A percentile compares a stretch with the other conserved stretches of the same genome.
These are phyloP conservation scores for Excoecaria cochinchinensis DNA, from an alignment of 345 rosid species.

Conservation along the genomic window DNA sequence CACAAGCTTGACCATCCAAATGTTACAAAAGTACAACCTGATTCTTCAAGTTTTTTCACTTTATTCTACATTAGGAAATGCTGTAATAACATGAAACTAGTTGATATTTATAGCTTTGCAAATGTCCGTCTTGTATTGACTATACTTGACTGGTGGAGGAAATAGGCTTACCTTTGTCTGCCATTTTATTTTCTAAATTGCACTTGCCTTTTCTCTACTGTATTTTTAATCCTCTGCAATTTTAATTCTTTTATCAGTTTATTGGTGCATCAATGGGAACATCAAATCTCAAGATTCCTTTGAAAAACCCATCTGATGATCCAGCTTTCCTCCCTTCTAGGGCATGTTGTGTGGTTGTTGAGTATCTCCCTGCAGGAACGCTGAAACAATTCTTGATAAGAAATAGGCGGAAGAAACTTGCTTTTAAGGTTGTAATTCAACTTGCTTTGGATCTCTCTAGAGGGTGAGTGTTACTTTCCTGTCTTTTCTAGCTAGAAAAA, in stretches of 20 bases:
- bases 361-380: slow-evolving; percentile 81
- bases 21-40: slow-evolving; percentile 66
- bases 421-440: slow-evolving; percentile 66
- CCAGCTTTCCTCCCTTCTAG: slow-evolving; percentile 44
- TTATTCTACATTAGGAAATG: not conserved
- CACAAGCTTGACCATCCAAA: slow-evolving; percentile 88
- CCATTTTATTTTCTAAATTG: not conserved
- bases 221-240: slow-evolving; percentile 1
- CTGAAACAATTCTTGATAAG: slow-evolving; percentile 72
- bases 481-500: not conserved
- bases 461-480: slow-evolving; percentile 52
- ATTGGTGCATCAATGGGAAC: slow-evolving; percentile 97
- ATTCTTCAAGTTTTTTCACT: slow-evolving; percentile 12
- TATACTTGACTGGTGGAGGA: not conserved
- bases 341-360: slow-evolving; percentile 94
- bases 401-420: slow-evolving; percentile 72
- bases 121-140: slow-evolving; percentile 9
- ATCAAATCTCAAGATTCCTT: slow-evolving; percentile 71
- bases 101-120: not conserved
- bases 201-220: not conserved
- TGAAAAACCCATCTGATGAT: slow-evolving; percentile 36
- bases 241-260: slow-evolving; percentile 47
- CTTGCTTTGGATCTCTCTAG: slow-evolving; percentile 87
- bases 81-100: not conserved
- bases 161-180: not conserved